Conservation (phyloP, 2,329 filamentous ascomycete species). For the Colletotrichum sp. region DNA sequence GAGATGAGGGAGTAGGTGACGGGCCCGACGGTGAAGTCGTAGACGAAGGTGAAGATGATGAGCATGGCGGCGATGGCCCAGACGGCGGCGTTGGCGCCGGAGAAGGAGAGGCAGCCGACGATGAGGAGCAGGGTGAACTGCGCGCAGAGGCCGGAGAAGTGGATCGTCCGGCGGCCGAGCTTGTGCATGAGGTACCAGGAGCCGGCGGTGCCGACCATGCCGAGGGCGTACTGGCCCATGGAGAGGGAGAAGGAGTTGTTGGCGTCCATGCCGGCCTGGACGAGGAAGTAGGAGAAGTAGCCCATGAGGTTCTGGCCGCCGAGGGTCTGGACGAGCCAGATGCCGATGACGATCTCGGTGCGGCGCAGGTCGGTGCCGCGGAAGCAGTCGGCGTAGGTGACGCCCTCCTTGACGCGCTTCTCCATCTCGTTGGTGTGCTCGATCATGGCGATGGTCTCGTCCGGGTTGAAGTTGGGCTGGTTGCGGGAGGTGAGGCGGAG, state of each 20-base stretch:
- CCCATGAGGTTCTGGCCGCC: slow-evolving; percentile 53
- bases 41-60: slow-evolving; percentile 57
- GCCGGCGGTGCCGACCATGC: slow-evolving; percentile 53
- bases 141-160: slow-evolving; percentile 48
- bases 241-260: slow-evolving; percentile 49
- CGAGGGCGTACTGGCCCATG: slow-evolving; percentile 54
- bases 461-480: slow-evolving; percentile 44
- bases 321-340: slow-evolving; percentile 54
- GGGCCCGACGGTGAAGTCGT: slow-evolving; percentile 60
- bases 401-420: slow-evolving; percentile 44
- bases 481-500: slow-evolving; percentile 44
- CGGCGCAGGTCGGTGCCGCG: slow-evolving; percentile 54
- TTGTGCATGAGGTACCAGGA: slow-evolving; percentile 56
- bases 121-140: slow-evolving; percentile 45
- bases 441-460: slow-evolving; percentile 58
- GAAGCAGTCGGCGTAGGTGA: slow-evolving; percentile 57
- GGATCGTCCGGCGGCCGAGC: slow-evolving; percentile 55
- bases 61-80: slow-evolving; percentile 53
- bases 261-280: slow-evolving; percentile 49
- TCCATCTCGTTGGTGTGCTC: slow-evolving; percentile 58
- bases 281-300: slow-evolving; percentile 28
- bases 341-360: slow-evolving; percentile 55
- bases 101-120: slow-evolving; percentile 43
- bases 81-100: slow-evolving; percentile 34
- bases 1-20: slow-evolving; percentile 57